Conservation (phyloP, 2,329 filamentous ascomycete species). For the Verticillium longisporum region DNA sequence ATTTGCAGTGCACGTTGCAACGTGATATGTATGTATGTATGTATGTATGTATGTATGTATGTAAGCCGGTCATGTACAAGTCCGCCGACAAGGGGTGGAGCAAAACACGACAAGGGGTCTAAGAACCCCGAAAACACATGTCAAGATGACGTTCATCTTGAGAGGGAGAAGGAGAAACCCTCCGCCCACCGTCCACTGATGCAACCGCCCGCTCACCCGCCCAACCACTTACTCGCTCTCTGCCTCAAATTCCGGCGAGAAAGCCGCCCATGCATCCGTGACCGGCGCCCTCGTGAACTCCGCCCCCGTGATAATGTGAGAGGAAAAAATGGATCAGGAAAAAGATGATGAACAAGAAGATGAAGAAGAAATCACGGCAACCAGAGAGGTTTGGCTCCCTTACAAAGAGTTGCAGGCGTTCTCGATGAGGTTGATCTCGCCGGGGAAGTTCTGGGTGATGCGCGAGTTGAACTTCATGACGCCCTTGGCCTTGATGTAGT, state of each 20-base stretch:
- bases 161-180: background rate
- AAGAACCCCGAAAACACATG: background rate
- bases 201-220: background rate
- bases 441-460: conserved; percentile 43
- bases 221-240: background rate
- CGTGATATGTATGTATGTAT: too few relatives aligned
- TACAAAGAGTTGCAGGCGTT: conserved; percentile 7
- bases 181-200: background rate
- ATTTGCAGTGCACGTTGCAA: background rate
- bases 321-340: too few relatives aligned
- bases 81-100: background rate
- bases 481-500: conserved; percentile 43
- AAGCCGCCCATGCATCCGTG: background rate
- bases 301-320: too few relatives aligned
- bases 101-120: background rate
- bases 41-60: too few relatives aligned
- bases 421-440: conserved; percentile 34
- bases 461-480: conserved; percentile 50
- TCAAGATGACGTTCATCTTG: background rate
- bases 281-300: background rate
- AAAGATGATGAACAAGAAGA: too few relatives aligned
- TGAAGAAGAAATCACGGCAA: too few relatives aligned
- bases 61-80: background rate
- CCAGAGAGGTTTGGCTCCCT: background rate
- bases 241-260: background rate